Base-by-base conservation (phyloP, 257 asterid species). In the Oldenlandia corymbosa region DNA sequence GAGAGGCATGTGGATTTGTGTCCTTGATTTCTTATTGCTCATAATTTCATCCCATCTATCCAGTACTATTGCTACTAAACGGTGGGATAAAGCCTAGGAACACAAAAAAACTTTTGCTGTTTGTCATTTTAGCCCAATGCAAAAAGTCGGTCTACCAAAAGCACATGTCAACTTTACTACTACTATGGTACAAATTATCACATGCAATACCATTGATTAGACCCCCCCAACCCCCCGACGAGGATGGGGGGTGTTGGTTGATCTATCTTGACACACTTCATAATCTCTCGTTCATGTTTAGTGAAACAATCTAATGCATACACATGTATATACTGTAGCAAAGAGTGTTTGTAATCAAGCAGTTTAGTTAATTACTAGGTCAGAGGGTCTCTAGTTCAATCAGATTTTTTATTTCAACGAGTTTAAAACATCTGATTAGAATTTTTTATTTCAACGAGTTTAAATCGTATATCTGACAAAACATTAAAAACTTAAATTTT, bases 1-100 rank as follows among this genome's bases (percentile, higher is more conserved):
- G 68, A 34, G 34, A 63, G 43, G 17, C 68, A 63, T 63, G 68
- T 63, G 48, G 58, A 63, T 63, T 12, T 31, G 47, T 32, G 59
- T 39, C 58, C 59, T n/a, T 32, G 36, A 63, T 48, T 63, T 56
- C 18, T 42, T 0, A 7, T 18, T 56, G 42, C 4, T 55, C 41
- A 46, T 28, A 63, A n/a, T n/a, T n/a, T n/a, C 30, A 28, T 28
- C 31, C 10, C 3, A 14, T 47, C 6, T 21, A 32, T 27, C 20
- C 17, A 39, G 9, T 31, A 34, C 4, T 10, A 20, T 31, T 18
- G 52, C 66, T 37, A 14, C 54, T 34, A 34, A 3, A 34, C 9
- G 39, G 39, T n/a, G n/a, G n/a, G n/a, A n/a, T n/a, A n/a, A n/a
- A n/a, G n/a, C n/a, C n/a, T n/a, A n/a, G n/a, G n/a, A n/a, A n/a